Base-by-base conservation (phyloP, 441 rosid genomes). In the Gossypium schwendimanii region DNA sequence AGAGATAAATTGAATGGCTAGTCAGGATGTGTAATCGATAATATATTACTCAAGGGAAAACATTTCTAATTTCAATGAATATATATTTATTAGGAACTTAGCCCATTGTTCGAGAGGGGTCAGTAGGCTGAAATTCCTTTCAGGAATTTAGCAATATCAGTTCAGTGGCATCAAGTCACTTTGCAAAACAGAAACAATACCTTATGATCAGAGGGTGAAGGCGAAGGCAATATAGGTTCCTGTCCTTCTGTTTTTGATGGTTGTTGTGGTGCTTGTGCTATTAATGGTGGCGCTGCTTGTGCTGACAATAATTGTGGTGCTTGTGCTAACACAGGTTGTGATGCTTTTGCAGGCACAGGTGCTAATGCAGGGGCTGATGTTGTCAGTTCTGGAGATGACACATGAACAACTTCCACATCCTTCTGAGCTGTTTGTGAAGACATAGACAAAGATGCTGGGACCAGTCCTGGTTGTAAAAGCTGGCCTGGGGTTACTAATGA, bases 401-500 rank as follows among this genome's bases (percentile, higher is more conserved):
- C 57, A n/a, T 77, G 77, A 49, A 85, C 77, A 14, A 75, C 81
- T 77, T 80, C 83, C 11, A 83, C 81, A 76, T 85, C 76, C 57
- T 75, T 79, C 39, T 78, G 85, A 72, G 77, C 77, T 73, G 71
- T 39, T 74, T 79, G 77, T 41, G 80, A 63, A 80, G 82, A 62
- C 69, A 75, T 77, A 54, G 72, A 61, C 15, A 70, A 68, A 49
- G 81, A 65, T 54, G 63, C 61, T 59, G 67, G 44, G 1, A 75
- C 8, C 60, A 74, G 54, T 52, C 73, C 82, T 57, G 87, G 55
- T 67, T 81, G 87, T 68, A 79, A 61, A 47, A 83, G 78, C 66
- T 85, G 85, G 31, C 84, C 83, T 0, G 85, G 85, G 8, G 82
- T 82, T 28, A 82, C 76, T 71, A 82, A 70, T 45, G 88, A 74